Evolutionary conservation across 1,284 basidiomycete genomes (phyloP), one percentile per base, ranked within the genome.

Genomic region (Ganoderma resinaceum): DNA sequence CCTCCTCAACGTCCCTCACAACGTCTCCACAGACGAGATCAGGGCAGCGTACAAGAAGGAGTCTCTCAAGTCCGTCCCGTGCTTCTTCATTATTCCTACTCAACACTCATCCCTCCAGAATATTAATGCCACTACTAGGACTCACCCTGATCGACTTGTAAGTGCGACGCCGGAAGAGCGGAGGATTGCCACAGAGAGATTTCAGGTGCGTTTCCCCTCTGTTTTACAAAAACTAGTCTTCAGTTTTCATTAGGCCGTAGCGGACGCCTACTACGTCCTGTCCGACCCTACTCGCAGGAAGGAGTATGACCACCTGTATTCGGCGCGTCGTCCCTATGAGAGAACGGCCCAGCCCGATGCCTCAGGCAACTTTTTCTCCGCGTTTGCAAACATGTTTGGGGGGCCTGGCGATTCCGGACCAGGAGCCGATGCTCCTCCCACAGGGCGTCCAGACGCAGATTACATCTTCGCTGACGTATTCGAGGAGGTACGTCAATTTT

Each of bases 191-290:
- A 97, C 95, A 1, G 94, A 95, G 80, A 85, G 86, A 65, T 97
- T 97, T 78, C 94, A 95, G 82, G 90, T 89, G 70, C n/a, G 72
- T 60, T 49, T 33, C 40, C 14, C n/a, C 60, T 11, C 60, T 52
- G 26, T 31, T 59, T 12, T n/a, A 55, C 14, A 35, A 11, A 2
- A 37, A 11, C 14, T 8, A 2, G 7, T 23, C 14, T 23, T 26
- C 55, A 16, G 14, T 42, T 62, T 35, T 35, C 8, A 9, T 18
- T 14, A 95, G 93, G 90, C 91, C 16, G 91, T 98, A 69, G 95
- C 97, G 62, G 96, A 99, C 82, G 97, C 97, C 12, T 98, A 98
- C 83, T 99, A 96, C 79, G 94, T 98, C 9, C 88, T 99, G 33
- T 97, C 95, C 0, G 95, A 98, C 80, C 80, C 89, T 1, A 84